Percentiles rank a stretch among this genome's conserved stretches.
Conservation (phyloP, 805 yeast genomes). For the Scheffersomyces amazonensis region DNA sequence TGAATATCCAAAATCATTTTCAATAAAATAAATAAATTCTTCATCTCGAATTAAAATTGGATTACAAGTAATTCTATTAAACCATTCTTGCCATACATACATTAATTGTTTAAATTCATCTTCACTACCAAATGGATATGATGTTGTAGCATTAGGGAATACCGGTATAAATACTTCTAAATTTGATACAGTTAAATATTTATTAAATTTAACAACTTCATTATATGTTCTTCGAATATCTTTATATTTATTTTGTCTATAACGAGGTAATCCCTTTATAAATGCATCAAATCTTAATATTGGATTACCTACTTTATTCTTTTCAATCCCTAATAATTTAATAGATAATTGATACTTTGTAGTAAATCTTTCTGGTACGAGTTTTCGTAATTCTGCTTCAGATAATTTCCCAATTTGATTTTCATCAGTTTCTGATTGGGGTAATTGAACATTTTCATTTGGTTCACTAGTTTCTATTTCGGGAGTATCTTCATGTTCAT, state of each 20-base stretch:
- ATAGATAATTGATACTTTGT: slow-evolving; percentile 44
- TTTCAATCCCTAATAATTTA: slow-evolving; percentile 67
- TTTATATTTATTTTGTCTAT: slow-evolving; percentile 64
- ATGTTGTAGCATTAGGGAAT: slow-evolving; percentile 69
- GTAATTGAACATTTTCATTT: slow-evolving; percentile 20
- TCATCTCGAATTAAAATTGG: slow-evolving; percentile 85
- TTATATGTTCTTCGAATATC: slow-evolving; percentile 77
- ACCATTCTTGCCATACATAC: slow-evolving; percentile 77
- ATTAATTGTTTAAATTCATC: slow-evolving; percentile 67
- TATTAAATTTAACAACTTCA: slow-evolving; percentile 74
- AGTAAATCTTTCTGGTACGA: slow-evolving; percentile 51
- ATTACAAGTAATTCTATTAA: slow-evolving; percentile 65
- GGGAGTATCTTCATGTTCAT: slow-evolving; percentile 3
- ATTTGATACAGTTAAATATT: slow-evolving; percentile 74
- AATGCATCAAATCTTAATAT: slow-evolving; percentile 63
- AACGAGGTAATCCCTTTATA: slow-evolving; percentile 63
- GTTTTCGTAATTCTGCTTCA: slow-evolving; percentile 40
- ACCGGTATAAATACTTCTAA: slow-evolving; percentile 94
- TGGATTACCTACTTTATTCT: slow-evolving; percentile 74
- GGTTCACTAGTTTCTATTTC: slow-evolving; percentile 21
- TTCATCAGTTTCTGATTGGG: not conserved
- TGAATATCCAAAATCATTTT: slow-evolving; percentile 66
- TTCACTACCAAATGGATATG: slow-evolving; percentile 80
- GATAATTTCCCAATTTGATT: slow-evolving; percentile 20
- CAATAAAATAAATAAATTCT: slow-evolving; percentile 81